Base-by-base conservation (phyloP, 2,329 filamentous ascomycete species). In the Fusarium lyarnte region DNA sequence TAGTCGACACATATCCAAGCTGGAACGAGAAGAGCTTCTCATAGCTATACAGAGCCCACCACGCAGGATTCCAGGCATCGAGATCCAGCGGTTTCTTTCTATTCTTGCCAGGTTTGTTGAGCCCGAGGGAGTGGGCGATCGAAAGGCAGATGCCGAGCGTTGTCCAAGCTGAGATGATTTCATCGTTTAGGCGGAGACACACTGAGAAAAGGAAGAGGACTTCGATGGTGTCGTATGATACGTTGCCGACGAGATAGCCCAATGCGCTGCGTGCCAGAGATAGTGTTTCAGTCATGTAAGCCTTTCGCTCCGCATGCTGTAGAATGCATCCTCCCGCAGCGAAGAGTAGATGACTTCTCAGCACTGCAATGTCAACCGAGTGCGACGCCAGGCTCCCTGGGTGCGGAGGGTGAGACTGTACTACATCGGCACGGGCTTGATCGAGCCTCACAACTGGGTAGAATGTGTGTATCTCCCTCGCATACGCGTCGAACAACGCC, bases 31-130 rank as follows among this genome's bases (percentile, higher is more conserved):
- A 66, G 0, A 66, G 4, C 21, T 66, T 66, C 23, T 66, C 63
- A 3, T 66, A 66, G 17, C 52, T 60, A 2, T 66, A 66, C 1
- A 66, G 6, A 5, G 52, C 62, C 62, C 63, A 66, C 63, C 63
- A 66, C 0, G 33, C 33, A 0, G 63, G 62, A 19, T 21, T 66
- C 63, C 63, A 66, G 0, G 61, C 49, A 0, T 66, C 62, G 0
- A 41, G 58, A 1, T 39, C 36, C 0, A 38, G n/a, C 0, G 27
- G 19, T 1, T 25, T 66, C 0, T 13, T 35, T 7, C 42, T 19
- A 0, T 41, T 25, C 2, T 31, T 39, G 0, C 41, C 51, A 0
- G 38, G 38, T 1, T 46, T n/a, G 0, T 60, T 51, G 0, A 66
- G 52, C 0, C 62, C 62, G 1, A 66, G 33, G 0, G 43, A 60